Percentiles rank a stretch among this genome's conserved stretches.
Conservation (phyloP, 176 grass and related monocot species). For the Metroxylon sagu region DNA sequence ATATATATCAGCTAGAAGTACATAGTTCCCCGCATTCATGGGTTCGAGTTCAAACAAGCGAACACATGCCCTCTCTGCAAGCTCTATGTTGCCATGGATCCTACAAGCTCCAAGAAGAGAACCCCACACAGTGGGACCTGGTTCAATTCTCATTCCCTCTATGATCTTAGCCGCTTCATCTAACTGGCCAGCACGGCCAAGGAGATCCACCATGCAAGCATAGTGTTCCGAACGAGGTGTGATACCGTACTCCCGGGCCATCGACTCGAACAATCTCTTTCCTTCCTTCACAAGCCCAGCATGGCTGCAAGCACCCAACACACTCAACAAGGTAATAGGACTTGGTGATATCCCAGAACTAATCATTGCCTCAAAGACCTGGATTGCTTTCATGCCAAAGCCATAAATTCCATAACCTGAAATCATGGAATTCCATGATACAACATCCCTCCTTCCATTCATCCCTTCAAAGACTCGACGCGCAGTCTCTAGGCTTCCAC, state of each 20-base stretch:
- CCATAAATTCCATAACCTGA: constrained; percentile 61
- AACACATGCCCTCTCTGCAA: constrained; percentile 65
- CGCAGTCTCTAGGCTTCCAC: constrained; percentile 40
- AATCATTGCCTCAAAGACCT: constrained; percentile 49
- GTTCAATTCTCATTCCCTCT: constrained; percentile 42
- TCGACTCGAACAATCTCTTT: constrained; percentile 58
- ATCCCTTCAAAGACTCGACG: constrained; percentile 36
- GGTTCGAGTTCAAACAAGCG: constrained; percentile 82
- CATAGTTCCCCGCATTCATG: constrained; percentile 80
- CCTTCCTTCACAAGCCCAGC: constrained; percentile 68
- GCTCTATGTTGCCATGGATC: constrained; percentile 64
- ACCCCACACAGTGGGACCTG: constrained; percentile 65
- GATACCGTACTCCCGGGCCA: constrained; percentile 34
- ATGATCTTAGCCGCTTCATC: constrained; percentile 54
- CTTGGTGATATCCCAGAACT: constrained; percentile 36
- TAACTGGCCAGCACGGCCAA: constrained; percentile 52
- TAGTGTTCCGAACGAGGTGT: constrained; percentile 49
- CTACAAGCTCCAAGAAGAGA: constrained; percentile 78
- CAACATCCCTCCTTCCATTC: constrained; percentile 38
- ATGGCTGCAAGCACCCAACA: constrained; percentile 76
- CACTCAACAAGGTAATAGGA: constrained; percentile 65
- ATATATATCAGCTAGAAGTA: constrained; percentile 84
- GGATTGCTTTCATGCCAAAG: constrained; percentile 38
- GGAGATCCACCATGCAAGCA: constrained; percentile 72
- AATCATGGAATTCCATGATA: constrained; percentile 69